Evolutionary conservation across 2,329 filamentous ascomycete species (phyloP), one percentile per base, ranked within the genome.

Genomic region (Rhinocladiella similis): DNA sequence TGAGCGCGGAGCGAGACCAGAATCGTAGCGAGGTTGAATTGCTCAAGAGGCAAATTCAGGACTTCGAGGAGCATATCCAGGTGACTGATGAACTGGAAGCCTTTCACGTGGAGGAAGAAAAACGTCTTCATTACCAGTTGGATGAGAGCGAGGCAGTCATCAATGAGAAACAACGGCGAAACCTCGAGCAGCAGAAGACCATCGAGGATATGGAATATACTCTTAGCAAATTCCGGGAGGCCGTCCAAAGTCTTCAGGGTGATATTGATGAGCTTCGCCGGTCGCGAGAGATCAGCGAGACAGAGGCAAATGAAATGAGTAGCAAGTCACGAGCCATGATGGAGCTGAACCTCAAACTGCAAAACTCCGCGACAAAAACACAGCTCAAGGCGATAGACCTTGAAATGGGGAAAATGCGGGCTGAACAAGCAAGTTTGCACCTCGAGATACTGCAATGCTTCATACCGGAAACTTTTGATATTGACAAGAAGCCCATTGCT

Each of bases 311-410:
- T 70, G 91, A 97, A 71, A 83, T 97, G 53, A 92, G 87, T 63
- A 89, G 84, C 66, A 88, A 91, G 60, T 96, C 93, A 43, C 85
- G 91, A 61, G 91, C 93, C 52, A 96, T 99, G 88, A 89, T 96
- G 84, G 93, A 99, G 68, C 82, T 99, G 45, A 97, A 97, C 72
- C 84, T 93, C 82, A 95, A 96, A 74, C 82, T 99, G 42, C 93
- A 96, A 68, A 83, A 89, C 54, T 95, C 91, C 12, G 91, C 91
- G 10, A 84, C 91, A 39, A 96, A 96, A 77, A 89, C 93, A 2
- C 93, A 96, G 71, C 87, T 90, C 67, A 97, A 96, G 77, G 91
- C 91, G 0, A 96, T 99, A 60, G 92, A 97, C 64, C 80, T 97
- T 27, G 92, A 97, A 70, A 78, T 97, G 55, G 84, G 88, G 51